Base-by-base conservation (phyloP, 2,329 filamentous ascomycete genomes). In the Penicillium sp. region DNA sequence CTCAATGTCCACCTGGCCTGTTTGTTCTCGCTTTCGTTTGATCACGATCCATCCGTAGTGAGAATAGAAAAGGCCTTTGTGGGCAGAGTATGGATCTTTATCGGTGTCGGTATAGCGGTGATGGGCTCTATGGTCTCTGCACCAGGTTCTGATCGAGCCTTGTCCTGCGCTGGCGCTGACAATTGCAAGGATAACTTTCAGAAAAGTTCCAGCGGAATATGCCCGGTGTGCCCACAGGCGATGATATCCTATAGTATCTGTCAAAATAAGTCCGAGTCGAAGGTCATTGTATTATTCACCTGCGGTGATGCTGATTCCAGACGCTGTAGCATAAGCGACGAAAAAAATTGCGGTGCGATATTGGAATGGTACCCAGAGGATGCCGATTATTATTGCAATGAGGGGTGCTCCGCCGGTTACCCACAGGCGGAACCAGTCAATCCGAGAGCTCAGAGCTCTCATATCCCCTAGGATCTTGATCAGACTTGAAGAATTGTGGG, bases 81-180 rank as follows among this genome's bases (percentile, higher is more conserved):
- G 38, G 19, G 51, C 61, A 19, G 53, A 58, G 30, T 63, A 63
- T 3, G 61, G 61, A 42, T 63, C 61, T 35, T 45, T 58, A 22
- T 60, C 61, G 9, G 61, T 63, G 45, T 63, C 61, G 1, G 58
- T 60, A 57, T 59, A 60, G 50, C 61, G 61, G 35, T 63, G 61
- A n/a, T 63, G 61, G n/a, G 61, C 61, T 30, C 61, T 33, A 37
- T 63, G 61, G 28, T 63, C 55, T 5, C 49, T 53, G 30, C 49
- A 51, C 61, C 61, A 63, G 13, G 42, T 58, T 26, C 44, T 56
- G 12, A 63, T 60, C 1, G 61, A 60, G 26, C 28, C 54, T 47
- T 63, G 58, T 19, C 58, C 61, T n/a, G 61, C 58, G 28, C 58
- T 42, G n/a, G 57, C 42, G 22, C 61, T 49, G n/a, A 44, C 15